These are phyloP conservation scores for Salvia sclarea DNA, from an alignment of 305 asterid species.

Conservation along the genomic window DNA sequence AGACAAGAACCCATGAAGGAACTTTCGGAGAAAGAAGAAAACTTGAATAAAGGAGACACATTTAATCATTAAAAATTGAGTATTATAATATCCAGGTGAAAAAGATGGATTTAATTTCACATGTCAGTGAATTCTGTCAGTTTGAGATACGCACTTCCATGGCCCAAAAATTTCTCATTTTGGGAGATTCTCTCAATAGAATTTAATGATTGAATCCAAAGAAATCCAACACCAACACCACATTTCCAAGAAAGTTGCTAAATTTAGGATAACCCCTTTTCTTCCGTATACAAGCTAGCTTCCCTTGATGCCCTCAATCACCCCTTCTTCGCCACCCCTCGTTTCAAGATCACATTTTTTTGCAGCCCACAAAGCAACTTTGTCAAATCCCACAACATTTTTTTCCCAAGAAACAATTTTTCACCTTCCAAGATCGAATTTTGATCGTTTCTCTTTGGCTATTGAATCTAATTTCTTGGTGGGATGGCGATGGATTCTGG, in stretches of 20 bases:
- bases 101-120: too few species aligned
- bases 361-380: neutral
- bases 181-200: neutral
- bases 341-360: constrained; percentile 8
- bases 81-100: too few species aligned
- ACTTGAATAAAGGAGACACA: neutral
- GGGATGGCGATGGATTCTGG: constrained; percentile 43
- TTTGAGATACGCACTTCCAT: neutral
- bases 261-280: constrained; percentile 16
- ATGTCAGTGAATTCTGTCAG: neutral
- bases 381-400: neutral
- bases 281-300: constrained; percentile 25
- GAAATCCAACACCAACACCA: neutral
- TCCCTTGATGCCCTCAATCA: constrained; percentile 23
- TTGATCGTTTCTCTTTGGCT: constrained; percentile 9
- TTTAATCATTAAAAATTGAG: too few species aligned
- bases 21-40: neutral
- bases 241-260: constrained; percentile 15
- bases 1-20: neutral
- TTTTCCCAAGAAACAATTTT: neutral
- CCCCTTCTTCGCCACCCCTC: constrained; percentile 37
- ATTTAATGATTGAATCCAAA: constrained; percentile 18
- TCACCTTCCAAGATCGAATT: neutral
- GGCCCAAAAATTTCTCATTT: neutral
- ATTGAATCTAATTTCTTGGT: neutral